A percentile compares a stretch with the other conserved stretches of the same genome.
Evolutionary conservation across 1,139 yeast genomes (phyloP).

Genomic region (Candida neerlandica): DNA sequence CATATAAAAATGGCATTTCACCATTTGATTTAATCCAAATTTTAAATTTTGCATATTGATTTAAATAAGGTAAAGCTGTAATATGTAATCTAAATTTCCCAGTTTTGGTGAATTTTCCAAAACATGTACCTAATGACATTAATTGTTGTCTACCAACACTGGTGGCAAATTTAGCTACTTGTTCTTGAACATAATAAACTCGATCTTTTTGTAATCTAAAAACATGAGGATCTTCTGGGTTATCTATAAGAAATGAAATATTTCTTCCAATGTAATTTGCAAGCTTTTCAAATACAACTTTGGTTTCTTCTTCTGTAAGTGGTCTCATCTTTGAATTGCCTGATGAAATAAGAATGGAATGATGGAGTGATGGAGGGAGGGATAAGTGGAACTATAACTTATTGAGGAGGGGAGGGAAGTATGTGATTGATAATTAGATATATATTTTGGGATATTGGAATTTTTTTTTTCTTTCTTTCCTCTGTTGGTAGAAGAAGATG

Average conservation of each 20-base stretch:
- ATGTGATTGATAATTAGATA: constrained; percentile 3
- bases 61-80: constrained; percentile 80
- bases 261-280: constrained; percentile 97
- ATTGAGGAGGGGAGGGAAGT: neutral
- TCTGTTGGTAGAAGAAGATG: neutral
- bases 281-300: constrained; percentile 91
- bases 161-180: constrained; percentile 84
- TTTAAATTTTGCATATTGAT: constrained; percentile 89
- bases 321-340: no score
- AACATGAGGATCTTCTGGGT: constrained; percentile 89
- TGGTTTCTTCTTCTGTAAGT: constrained; percentile 95
- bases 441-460: neutral
- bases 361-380: no score
- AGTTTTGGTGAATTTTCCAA: constrained; percentile 96
- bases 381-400: neutral
- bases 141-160: constrained; percentile 84
- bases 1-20: constrained; percentile 97
- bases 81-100: constrained; percentile 95
- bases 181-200: constrained; percentile 88
- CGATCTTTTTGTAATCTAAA: constrained; percentile 95
- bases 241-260: constrained; percentile 83
- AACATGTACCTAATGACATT: constrained; percentile 90
- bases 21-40: constrained; percentile 97
- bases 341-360: no score
- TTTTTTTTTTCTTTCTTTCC: neutral